Evolutionary conservation across 768 basidiomycete genomes (phyloP), one percentile per base, ranked within the genome.

Genomic region (Boletus rex-veris): DNA sequence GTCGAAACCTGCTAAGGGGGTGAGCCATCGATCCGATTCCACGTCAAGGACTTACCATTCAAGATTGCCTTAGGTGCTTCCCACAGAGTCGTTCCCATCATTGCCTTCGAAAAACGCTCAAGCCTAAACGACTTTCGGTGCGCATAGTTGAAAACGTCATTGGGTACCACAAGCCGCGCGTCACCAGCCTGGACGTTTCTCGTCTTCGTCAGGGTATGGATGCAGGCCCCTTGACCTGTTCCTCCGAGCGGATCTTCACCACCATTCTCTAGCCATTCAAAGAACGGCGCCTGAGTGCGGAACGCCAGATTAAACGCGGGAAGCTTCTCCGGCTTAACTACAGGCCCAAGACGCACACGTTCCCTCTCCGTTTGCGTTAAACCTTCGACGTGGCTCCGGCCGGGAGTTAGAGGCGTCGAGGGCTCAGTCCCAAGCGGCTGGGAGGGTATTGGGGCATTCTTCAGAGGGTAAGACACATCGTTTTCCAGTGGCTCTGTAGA

Each of bases 241-340:
- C 61, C 64, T 31, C 61, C 63, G 2, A 60, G 61, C 3, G 54
- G 61, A 28, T 69, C 69, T 48, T 72, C 65, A 28, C 73, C 76
- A 21, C 77, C 77, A 18, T 80, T 80, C 66, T 90, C 89, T 7
- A 91, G 73, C 89, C 89, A 91, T 18, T 79, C 81, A 58, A 90
- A 91, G 62, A 80, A 89, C 2, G 78, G 78, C 7, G 73, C 73
- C 43, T 62, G 64, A 36, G 71, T 80, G 1, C 74, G 73, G 62
- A 90, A 90, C 11, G 88, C 89, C 59, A 84, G 74, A 62, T 86
- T 88, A 63, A 90, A 90, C 0, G 88, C 86, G 4, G 86, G 59
- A 12, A 60, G 53, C 1, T 53, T 62, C 3, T 69, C 62, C 6
- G n/a, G 36, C 50, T 58, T 54, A 19, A 12, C 21, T 3, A 35